Evolutionary conservation across 2,329 filamentous ascomycete genomes (phyloP).

Genomic region (Rutstroemia sp.): DNA sequence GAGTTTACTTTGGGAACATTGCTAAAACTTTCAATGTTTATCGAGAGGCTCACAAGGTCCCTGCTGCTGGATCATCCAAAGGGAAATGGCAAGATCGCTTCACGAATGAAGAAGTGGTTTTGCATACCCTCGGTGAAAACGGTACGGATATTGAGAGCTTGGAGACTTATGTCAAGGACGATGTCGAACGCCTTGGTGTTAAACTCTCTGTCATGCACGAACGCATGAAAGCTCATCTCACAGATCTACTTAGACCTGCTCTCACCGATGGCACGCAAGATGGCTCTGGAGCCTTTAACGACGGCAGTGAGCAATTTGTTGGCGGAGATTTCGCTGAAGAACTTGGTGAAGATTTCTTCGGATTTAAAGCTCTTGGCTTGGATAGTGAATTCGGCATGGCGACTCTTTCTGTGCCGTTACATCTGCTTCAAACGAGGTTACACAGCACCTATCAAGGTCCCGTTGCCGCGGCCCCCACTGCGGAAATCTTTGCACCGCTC

Average conservation of each 20-base stretch:
- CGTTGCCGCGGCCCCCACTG: constrained; percentile 50
- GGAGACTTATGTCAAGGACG: constrained; percentile 84
- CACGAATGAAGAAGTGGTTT: constrained; percentile 74
- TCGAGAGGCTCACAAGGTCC: constrained; percentile 71
- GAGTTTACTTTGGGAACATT: constrained; percentile 83
- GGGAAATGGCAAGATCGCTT: constrained; percentile 57
- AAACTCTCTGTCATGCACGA: constrained; percentile 85
- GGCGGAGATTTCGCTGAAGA: constrained; percentile 97
- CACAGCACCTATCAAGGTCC: constrained; percentile 71
- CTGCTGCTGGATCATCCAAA: constrained; percentile 35
- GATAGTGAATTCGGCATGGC: constrained; percentile 86
- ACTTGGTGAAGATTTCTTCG: constrained; percentile 97
- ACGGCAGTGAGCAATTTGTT: constrained; percentile 94
- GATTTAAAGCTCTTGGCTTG: constrained; percentile 89
- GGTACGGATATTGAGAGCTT: constrained; percentile 75
- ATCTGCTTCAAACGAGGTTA: constrained; percentile 87
- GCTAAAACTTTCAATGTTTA: constrained; percentile 74
- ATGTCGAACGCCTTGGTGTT: constrained; percentile 75
- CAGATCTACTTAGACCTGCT: constrained; percentile 88
- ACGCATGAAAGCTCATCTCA: constrained; percentile 84
- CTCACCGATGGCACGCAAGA: constrained; percentile 74
- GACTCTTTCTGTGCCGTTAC: constrained; percentile 83
- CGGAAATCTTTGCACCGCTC: constrained; percentile 52
- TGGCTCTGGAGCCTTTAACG: constrained; percentile 85
- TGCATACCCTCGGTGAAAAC: constrained; percentile 79